Evolutionary conservation across 768 basidiomycete species (phyloP).

Genomic region (Hygrophoropsis aurantiaca): DNA sequence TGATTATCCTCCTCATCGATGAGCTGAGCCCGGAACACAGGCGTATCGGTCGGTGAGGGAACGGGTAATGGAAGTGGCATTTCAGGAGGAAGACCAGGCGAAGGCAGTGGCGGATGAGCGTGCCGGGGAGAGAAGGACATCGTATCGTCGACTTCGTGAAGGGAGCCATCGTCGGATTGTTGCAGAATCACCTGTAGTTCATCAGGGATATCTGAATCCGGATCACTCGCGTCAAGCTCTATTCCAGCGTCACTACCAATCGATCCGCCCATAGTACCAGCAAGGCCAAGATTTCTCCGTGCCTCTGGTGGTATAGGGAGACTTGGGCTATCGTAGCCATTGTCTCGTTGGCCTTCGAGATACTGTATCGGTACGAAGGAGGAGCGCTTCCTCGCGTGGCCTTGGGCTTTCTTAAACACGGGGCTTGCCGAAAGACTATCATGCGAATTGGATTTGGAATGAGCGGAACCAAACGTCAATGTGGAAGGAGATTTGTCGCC

Average conservation of each 20-base stretch:
- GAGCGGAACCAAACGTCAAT: conserved; percentile 36
- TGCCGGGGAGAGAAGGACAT: conserved; percentile 25
- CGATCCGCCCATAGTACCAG: conserved; percentile 68
- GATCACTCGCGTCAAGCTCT: conserved; percentile 56
- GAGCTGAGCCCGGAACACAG: conserved; percentile 44
- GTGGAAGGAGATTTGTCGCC: conserved; percentile 29
- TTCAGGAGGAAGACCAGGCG: conserved; percentile 44
- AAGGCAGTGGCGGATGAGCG: conserved; percentile 18
- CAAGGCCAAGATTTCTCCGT: conserved; percentile 58
- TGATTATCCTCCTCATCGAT: conserved; percentile 45
- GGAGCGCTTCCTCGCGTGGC: conserved; percentile 22
- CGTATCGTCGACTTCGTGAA: conserved; percentile 41
- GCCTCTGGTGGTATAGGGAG: conserved; percentile 48
- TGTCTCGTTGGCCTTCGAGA: conserved; percentile 4
- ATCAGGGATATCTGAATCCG: conserved; percentile 79
- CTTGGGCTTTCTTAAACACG: conserved; percentile 32
- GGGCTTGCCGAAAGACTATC: conserved; percentile 27
- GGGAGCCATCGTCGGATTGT: conserved; percentile 28
- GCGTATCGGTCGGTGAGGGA: conserved; percentile 18
- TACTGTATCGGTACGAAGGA: conserved; percentile 19
- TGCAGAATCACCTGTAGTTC: conserved; percentile 68
- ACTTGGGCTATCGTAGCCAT: conserved; percentile 17
- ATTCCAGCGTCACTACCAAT: conserved; percentile 46
- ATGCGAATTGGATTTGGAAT: conserved; percentile 29
- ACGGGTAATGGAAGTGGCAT: conserved; percentile 35